Evolutionary conservation across 140 eudicot species (phyloP).

Genomic region (Senecio squalidus): DNA sequence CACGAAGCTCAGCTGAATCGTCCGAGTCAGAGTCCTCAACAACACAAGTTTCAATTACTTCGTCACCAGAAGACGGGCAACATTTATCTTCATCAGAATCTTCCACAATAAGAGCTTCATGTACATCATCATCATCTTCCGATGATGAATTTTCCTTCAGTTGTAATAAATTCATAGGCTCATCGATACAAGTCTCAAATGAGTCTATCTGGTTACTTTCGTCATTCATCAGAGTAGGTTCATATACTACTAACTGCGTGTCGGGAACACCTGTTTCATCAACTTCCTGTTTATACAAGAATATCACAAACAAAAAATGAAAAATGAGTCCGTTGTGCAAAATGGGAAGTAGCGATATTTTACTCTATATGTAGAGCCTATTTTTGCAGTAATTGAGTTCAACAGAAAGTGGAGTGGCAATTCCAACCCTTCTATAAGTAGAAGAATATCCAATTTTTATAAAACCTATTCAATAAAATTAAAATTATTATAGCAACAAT

Average conservation of each 20-base stretch:
- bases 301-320: not conserved
- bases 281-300: constrained; percentile 29
- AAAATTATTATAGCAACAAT: too few species aligned
- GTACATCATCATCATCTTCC: constrained; percentile 7
- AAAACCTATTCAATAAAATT: too few species aligned
- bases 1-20: constrained; percentile 1
- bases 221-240: not conserved
- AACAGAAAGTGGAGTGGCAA: not conserved
- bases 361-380: not conserved
- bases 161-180: constrained; percentile 10
- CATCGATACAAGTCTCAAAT: not conserved
- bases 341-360: not conserved
- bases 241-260: constrained; percentile 4
- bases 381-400: not conserved
- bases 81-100: constrained; percentile 15
- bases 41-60: constrained; percentile 31
- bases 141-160: constrained; percentile 17
- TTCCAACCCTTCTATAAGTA: not conserved
- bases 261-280: constrained; percentile 15
- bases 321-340: not conserved
- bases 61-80: constrained; percentile 34
- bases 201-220: constrained; percentile 8
- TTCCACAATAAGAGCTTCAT: constrained; percentile 7
- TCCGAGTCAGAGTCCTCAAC: constrained; percentile 42
- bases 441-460: too few species aligned